These are phyloP conservation scores for Dendrobium huoshanense DNA, from an alignment of 106 monocot genomes.

Conservation along the genomic window DNA sequence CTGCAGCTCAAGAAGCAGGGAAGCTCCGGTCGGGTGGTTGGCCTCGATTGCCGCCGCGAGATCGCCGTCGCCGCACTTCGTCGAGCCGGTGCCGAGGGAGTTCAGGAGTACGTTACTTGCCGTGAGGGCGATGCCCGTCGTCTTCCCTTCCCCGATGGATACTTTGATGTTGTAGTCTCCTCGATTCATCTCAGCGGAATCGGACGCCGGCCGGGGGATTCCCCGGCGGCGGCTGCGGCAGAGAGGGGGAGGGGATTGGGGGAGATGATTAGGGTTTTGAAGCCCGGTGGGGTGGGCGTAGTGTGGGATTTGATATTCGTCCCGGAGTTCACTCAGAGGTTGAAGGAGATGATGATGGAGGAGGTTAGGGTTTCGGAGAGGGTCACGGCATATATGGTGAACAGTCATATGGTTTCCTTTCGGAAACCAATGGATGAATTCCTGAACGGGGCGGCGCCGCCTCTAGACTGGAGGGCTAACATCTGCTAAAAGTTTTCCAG, in stretches of 20 bases:
- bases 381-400: constrained; percentile 41
- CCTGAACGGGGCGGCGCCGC: not conserved
- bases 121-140: constrained; percentile 50
- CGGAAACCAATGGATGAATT: constrained; percentile 26
- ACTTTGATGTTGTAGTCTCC: constrained; percentile 57
- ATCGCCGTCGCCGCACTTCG: constrained; percentile 44
- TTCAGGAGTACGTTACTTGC: constrained; percentile 71
- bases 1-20: constrained; percentile 51
- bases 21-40: constrained; percentile 41
- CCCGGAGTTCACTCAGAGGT: constrained; percentile 27
- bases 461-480: constrained; percentile 20
- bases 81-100: constrained; percentile 49
- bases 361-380: constrained; percentile 47
- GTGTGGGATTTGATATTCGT: constrained; percentile 50
- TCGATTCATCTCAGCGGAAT: constrained; percentile 33
- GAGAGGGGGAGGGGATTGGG: constrained; percentile 41
- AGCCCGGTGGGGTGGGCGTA: constrained; percentile 49
- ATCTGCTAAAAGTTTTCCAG: constrained; percentile 13
- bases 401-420: constrained; percentile 57
- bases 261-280: constrained; percentile 60
- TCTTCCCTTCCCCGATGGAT: constrained; percentile 48
- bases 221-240: constrained; percentile 13
- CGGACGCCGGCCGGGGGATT: constrained; percentile 8
- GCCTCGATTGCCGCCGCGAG: constrained; percentile 35
- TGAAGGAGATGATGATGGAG: constrained; percentile 61